phyloP scores from a whole-genome alignment of 371 early-diverging fungal genomes.

The Astathelohania contejeani region DNA sequence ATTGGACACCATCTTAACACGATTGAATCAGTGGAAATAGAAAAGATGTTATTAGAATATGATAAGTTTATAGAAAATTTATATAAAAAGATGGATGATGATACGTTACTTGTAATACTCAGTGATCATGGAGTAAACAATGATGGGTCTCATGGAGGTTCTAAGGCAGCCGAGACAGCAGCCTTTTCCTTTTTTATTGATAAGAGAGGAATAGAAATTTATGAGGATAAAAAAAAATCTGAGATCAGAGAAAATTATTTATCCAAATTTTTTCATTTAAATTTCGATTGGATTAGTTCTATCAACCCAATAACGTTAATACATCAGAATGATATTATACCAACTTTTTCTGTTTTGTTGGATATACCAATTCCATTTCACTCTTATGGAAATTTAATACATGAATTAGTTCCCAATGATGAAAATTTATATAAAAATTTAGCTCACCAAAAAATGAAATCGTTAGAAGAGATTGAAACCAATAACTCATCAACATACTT shows the following conservation, averaged over 20 bases:
- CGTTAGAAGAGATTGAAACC: too few relatives aligned
- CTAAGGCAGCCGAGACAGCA: slow-evolving; percentile 33
- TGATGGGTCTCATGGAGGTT: slow-evolving; percentile 49
- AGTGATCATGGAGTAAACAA: slow-evolving; percentile 52
- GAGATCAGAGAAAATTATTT: not conserved
- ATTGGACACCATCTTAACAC: slow-evolving; percentile 43
- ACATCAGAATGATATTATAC: slow-evolving; percentile 51
- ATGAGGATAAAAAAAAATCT: not conserved
- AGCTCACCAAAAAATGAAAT: slow-evolving; percentile 8
- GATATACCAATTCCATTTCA: slow-evolving; percentile 40
- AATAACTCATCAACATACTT: not conserved
- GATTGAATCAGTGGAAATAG: slow-evolving; percentile 21
- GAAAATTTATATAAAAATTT: slow-evolving; percentile 7
- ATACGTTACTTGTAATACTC: slow-evolving; percentile 47
- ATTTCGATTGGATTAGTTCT: slow-evolving; percentile 3
- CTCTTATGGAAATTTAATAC: slow-evolving; percentile 43
- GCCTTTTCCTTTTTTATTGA: slow-evolving; percentile 37
- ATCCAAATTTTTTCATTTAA: slow-evolving; percentile 1
- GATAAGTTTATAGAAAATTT: slow-evolving; percentile 33
- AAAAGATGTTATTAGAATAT: slow-evolving; percentile 13
- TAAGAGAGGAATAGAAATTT: slow-evolving; percentile 16
- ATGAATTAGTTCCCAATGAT: slow-evolving; percentile 26
- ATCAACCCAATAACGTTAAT: slow-evolving; percentile 6
- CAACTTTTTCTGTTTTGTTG: slow-evolving; percentile 46
- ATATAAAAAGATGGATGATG: slow-evolving; percentile 36